These are phyloP conservation scores for Aaosphaeria pasadenensis DNA, from an alignment of 2,329 filamentous ascomycete species.

Conservation along the genomic window DNA sequence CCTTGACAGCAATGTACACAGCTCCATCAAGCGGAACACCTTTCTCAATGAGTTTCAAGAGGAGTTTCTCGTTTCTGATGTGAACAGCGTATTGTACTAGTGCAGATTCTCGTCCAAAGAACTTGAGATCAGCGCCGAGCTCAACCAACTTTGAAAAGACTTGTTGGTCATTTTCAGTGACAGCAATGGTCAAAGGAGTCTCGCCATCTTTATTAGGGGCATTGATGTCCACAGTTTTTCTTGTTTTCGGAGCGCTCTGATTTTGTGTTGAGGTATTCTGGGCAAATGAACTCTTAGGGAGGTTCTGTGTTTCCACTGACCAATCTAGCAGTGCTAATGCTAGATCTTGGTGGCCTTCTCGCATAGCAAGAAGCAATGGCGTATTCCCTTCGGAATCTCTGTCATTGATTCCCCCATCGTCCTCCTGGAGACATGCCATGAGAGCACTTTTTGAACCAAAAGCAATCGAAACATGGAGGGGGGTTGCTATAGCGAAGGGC, in stretches of 20 bases:
- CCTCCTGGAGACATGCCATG: neutral
- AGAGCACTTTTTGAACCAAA: slow-evolving; percentile 7
- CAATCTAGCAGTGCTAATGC: slow-evolving; percentile 5
- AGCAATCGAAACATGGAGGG: slow-evolving; percentile 7
- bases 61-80: slow-evolving; percentile 3
- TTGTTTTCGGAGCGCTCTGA: neutral
- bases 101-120: slow-evolving; percentile 2
- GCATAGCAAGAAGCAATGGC: slow-evolving; percentile 7
- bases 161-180: neutral
- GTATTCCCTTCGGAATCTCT: slow-evolving; percentile 9
- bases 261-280: neutral
- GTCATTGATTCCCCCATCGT: slow-evolving; percentile 1
- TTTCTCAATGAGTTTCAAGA: slow-evolving; percentile 3
- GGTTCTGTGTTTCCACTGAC: neutral
- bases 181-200: slow-evolving; percentile 8
- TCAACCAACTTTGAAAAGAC: slow-evolving; percentile 5
- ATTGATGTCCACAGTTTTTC: slow-evolving; percentile 3
- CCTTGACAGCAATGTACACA: slow-evolving; percentile 3
- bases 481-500: slow-evolving; percentile 8
- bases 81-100: slow-evolving; percentile 1
- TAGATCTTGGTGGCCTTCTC: slow-evolving; percentile 8
- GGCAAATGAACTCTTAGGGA: neutral
- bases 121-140: slow-evolving; percentile 2
- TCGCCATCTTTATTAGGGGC: slow-evolving; percentile 5
- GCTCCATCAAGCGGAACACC: slow-evolving; percentile 2